A percentile compares a stretch with the other conserved stretches of the same genome.
These are phyloP conservation scores for Tulasnella sp. DNA, from an alignment of 768 basidiomycete species.

Conservation along the genomic window DNA sequence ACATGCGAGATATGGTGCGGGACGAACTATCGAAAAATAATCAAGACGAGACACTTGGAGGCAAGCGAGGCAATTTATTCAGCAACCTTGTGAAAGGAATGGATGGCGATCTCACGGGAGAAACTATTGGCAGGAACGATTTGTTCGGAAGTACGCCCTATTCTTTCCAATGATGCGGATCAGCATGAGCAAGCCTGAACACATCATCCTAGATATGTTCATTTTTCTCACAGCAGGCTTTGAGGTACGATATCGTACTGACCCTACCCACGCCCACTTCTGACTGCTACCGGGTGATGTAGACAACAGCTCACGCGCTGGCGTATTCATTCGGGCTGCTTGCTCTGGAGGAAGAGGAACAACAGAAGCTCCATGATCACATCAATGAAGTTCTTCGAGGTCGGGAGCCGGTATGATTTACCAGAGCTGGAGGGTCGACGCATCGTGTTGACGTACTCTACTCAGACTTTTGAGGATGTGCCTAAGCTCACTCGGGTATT, in stretches of 20 bases:
- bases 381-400: not conserved
- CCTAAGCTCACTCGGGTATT: not conserved
- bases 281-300: not conserved
- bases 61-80: not conserved
- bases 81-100: not conserved
- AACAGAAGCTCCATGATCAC: slow-evolving; percentile 10
- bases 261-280: too few species aligned
- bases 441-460: too few species aligned
- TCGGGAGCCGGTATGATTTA: not conserved
- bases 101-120: not conserved
- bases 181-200: not conserved
- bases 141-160: not conserved
- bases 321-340: slow-evolving; percentile 6
- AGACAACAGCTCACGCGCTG: slow-evolving; percentile 12
- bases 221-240: slow-evolving; percentile 5
- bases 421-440: too few species aligned
- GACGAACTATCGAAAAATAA: not conserved
- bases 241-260: not conserved
- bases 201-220: not conserved
- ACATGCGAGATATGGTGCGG: slow-evolving; percentile 9
- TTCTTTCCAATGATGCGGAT: not conserved
- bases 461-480: slow-evolving; percentile 13
- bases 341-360: slow-evolving; percentile 3
- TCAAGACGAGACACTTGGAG: not conserved
- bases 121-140: not conserved